Evolutionary conservation across 2,329 filamentous ascomycete genomes (phyloP).

Genomic region (Zymoseptoria brevis): DNA sequence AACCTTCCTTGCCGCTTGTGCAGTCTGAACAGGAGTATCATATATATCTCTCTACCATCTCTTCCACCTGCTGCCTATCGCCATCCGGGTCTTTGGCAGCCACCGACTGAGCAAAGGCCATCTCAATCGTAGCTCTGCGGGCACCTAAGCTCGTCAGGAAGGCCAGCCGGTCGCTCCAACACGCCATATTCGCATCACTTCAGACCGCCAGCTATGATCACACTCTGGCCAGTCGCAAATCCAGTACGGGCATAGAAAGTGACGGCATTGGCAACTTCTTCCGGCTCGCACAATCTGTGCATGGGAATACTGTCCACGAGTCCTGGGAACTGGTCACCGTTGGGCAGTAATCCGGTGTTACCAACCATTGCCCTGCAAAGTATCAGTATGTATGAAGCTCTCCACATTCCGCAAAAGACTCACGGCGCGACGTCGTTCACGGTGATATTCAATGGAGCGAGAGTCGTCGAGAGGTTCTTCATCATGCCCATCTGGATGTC

Average conservation of each 20-base stretch:
- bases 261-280: slow-evolving; percentile 53
- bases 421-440: slow-evolving; percentile 59
- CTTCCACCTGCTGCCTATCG: background rate
- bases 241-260: slow-evolving; percentile 51
- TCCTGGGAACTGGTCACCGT: slow-evolving; percentile 42
- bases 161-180: background rate
- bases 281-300: slow-evolving; percentile 47
- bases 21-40: background rate
- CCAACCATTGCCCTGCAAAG: slow-evolving; percentile 51
- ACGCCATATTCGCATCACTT: slow-evolving; percentile 8
- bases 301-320: slow-evolving; percentile 54
- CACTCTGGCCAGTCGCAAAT: slow-evolving; percentile 27
- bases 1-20: too few species aligned
- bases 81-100: background rate
- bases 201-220: slow-evolving; percentile 19
- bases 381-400: background rate
- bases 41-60: background rate
- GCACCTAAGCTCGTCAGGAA: background rate
- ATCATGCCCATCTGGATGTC: slow-evolving; percentile 50
- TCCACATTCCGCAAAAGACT: background rate
- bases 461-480: slow-evolving; percentile 53
- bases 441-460: slow-evolving; percentile 54
- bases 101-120: background rate
- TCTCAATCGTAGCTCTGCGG: background rate
- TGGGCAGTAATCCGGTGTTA: slow-evolving; percentile 46